Conservation (phyloP, 2,329 filamentous ascomycete genomes). For the Cordyceps tenuipes region DNA sequence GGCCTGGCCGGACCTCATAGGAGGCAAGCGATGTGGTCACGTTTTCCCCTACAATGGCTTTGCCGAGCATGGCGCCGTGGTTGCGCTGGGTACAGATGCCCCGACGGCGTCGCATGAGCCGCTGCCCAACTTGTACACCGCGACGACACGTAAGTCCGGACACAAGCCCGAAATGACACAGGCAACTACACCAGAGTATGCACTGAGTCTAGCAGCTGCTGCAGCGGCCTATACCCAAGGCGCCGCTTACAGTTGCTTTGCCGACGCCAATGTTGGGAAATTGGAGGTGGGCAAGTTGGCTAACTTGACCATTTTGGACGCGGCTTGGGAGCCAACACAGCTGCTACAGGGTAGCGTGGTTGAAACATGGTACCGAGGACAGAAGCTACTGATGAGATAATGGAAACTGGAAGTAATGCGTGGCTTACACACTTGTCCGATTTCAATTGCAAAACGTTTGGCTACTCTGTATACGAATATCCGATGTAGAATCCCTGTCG, state of each 20-base stretch:
- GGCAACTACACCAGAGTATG: constrained; percentile 42
- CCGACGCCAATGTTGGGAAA: constrained; percentile 39
- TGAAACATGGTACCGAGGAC: constrained; percentile 38
- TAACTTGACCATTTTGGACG: constrained; percentile 39
- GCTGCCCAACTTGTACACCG: constrained; percentile 45
- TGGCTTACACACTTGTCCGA: too few relatives aligned
- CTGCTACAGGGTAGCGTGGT: constrained; percentile 36
- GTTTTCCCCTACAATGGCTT: constrained; percentile 55
- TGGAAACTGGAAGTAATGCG: background rate
- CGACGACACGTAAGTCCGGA: constrained; percentile 43
- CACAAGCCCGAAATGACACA: constrained; percentile 30
- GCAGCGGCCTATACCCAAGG: constrained; percentile 42
- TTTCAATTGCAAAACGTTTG: too few relatives aligned
- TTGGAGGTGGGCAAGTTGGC: constrained; percentile 43
- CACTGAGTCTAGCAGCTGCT: constrained; percentile 39
- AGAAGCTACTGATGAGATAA: background rate
- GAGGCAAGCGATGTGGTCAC: constrained; percentile 39
- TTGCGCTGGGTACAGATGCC: constrained; percentile 47
- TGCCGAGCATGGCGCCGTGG: constrained; percentile 36
- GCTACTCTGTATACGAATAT: too few relatives aligned
- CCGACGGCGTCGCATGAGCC: constrained; percentile 45
- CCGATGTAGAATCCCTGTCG: too few relatives aligned
- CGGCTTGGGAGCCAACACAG: constrained; percentile 40
- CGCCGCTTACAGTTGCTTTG: constrained; percentile 43
- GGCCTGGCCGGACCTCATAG: constrained; percentile 47